A percentile compares a stretch with the other conserved stretches of the same genome.
phyloP scores from a whole-genome alignment of 2,329 filamentous ascomycete species.

The Penicillium capsulatum region DNA sequence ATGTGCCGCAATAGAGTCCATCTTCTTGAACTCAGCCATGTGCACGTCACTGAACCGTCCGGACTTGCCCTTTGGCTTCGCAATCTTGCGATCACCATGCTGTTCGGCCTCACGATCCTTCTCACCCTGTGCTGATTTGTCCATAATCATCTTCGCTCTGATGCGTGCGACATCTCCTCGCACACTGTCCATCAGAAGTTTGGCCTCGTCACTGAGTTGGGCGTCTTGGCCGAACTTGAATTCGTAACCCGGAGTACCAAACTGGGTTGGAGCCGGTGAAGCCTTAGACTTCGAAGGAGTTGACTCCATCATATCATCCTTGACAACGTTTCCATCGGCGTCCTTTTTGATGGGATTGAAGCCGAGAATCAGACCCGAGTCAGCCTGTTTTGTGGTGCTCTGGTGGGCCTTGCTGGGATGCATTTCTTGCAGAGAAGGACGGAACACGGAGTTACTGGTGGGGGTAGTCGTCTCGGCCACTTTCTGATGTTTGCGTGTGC shows the following conservation, averaged over 20 bases:
- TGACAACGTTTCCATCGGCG: conserved; percentile 34
- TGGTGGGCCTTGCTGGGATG: conserved; percentile 79
- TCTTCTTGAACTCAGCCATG: conserved; percentile 88
- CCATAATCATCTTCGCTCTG: conserved; percentile 62
- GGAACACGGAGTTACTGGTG: conserved; percentile 58
- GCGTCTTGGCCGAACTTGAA: conserved; percentile 46
- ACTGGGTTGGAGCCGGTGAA: conserved; percentile 31
- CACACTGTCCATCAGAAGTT: conserved; percentile 60
- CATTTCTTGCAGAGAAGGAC: conserved; percentile 77
- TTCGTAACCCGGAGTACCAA: conserved; percentile 44
- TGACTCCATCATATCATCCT: conserved; percentile 26
- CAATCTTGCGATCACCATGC: conserved; percentile 64
- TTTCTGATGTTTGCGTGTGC: conserved; percentile 24
- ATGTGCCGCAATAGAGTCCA: conserved; percentile 91
- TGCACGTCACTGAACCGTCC: conserved; percentile 80
- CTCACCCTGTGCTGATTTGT: conserved; percentile 54
- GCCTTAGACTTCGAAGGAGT: conserved; percentile 43
- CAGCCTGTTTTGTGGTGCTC: conserved; percentile 68
- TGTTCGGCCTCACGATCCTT: conserved; percentile 46
- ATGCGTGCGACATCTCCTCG: conserved; percentile 68
- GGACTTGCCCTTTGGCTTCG: conserved; percentile 71
- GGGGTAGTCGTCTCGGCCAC: conserved; percentile 31
- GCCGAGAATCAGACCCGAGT: conserved; percentile 75
- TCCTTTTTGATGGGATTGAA: conserved; percentile 67
- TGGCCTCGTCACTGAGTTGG: conserved; percentile 49